Evolutionary conservation across 805 yeast species (phyloP), one percentile per base, ranked within the genome.

Genomic region (Ogataea haglerorum): DNA sequence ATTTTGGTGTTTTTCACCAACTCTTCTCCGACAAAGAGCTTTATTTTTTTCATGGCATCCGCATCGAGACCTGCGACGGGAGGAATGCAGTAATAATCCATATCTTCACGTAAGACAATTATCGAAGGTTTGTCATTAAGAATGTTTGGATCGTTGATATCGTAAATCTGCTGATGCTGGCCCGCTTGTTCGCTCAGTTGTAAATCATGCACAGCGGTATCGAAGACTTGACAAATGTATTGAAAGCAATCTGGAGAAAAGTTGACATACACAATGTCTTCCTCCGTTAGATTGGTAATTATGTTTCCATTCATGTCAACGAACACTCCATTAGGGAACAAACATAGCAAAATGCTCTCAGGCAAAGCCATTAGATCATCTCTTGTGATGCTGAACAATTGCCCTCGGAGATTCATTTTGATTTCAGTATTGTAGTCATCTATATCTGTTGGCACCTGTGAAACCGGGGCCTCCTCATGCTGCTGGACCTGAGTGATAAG

Each of bases 311-410:
- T 65, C 43, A 72, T 72, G 61, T 87, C 93, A 42, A 85, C 73
- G 58, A 88, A 85, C 3, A 88, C 95, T 30, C 97, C 96, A 50
- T 85, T 87, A 12, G 96, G 96, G 56, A 88, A 86, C 16, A 93
- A 67, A 53, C 96, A 86, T 40, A 90, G 74, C 43, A 93, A 67
- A 17, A 93, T 78, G 45, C 90, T 80, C 59, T 93, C 99, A 1
- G 99, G 99, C 23, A 93, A 68, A 38, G 88, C 80, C 87, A 90
- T 82, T 50, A 93, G 73, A 59, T 88, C 96, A 53, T 87, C 95
- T 47, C 96, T 73, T 5, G 95, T 80, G 34, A 93, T 81, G 36
- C 79, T 77, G 61, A 90, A 88, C 47, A 72, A 66, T 13, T 64
- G 65, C 14, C 95, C 96, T 36, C 96, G 76, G 39, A 91, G 74